A percentile compares a stretch with the other conserved stretches of the same genome.
phyloP scores from a whole-genome alignment of 148 eudicot genomes.

The Chenopodium berlandieri region DNA sequence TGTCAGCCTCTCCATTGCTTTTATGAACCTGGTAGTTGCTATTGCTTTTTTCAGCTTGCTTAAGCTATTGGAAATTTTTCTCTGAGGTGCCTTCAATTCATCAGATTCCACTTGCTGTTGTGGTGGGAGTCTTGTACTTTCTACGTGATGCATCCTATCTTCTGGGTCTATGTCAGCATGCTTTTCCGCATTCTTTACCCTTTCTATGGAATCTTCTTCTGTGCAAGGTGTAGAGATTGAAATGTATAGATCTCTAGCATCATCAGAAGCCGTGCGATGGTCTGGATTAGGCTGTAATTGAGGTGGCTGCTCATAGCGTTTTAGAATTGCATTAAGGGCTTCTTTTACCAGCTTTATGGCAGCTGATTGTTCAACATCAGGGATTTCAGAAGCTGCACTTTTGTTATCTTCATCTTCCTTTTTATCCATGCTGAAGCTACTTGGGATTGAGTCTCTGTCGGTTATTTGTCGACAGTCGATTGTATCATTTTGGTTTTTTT shows the following conservation, averaged over 20 bases:
- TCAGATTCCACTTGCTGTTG: slow-evolving; percentile 23
- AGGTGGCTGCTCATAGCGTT: slow-evolving; percentile 59
- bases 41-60: slow-evolving; percentile 36
- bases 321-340: slow-evolving; percentile 73
- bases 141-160: slow-evolving; percentile 4
- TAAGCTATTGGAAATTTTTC: slow-evolving; percentile 28
- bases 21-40: slow-evolving; percentile 36
- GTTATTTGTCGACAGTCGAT: slow-evolving; percentile 18
- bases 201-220: slow-evolving; percentile 23
- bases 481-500: slow-evolving; percentile 26
- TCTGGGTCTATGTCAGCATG: slow-evolving; percentile 11
- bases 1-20: slow-evolving; percentile 39
- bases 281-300: slow-evolving; percentile 44
- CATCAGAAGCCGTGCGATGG: slow-evolving; percentile 31
- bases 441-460: slow-evolving; percentile 19
- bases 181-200: slow-evolving; percentile 6
- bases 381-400: slow-evolving; percentile 37
- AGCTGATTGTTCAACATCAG: slow-evolving; percentile 55
- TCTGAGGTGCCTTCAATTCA: slow-evolving; percentile 17
- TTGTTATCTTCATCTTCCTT: slow-evolving; percentile 18
- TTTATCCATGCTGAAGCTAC: slow-evolving; percentile 18
- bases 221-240: slow-evolving; percentile 18
- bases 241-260: slow-evolving; percentile 22
- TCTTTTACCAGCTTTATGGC: slow-evolving; percentile 80
- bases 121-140: slow-evolving; percentile 5